These are phyloP conservation scores for Kodamaea jinghongensis DNA, from an alignment of 805 yeast species.

Conservation along the genomic window DNA sequence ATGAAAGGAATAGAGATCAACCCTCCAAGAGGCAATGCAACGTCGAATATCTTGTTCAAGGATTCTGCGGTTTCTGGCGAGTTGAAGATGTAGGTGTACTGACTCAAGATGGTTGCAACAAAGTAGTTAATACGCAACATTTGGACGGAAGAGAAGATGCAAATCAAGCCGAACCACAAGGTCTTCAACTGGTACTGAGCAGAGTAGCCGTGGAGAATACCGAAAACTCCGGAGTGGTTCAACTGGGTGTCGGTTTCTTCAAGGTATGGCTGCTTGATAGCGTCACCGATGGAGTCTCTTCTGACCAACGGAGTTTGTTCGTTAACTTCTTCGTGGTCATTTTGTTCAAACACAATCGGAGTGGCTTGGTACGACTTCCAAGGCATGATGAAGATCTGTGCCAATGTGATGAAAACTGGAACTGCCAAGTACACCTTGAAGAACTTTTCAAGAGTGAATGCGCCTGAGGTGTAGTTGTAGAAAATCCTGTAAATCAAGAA, in stretches of 20 bases:
- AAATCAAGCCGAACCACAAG: slow-evolving; percentile 51
- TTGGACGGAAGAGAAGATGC: slow-evolving; percentile 51
- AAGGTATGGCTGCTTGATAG: slow-evolving; percentile 51
- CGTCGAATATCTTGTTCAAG: slow-evolving; percentile 48
- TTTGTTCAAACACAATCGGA: background rate
- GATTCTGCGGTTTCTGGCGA: slow-evolving; percentile 36
- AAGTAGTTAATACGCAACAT: slow-evolving; percentile 58
- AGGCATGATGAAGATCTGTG: slow-evolving; percentile 49
- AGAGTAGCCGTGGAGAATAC: slow-evolving; percentile 52
- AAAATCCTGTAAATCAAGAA: slow-evolving; percentile 46
- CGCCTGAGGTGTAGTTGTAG: slow-evolving; percentile 29
- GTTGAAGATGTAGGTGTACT: slow-evolving; percentile 45
- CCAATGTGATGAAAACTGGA: slow-evolving; percentile 47
- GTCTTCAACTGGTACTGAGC: slow-evolving; percentile 48
- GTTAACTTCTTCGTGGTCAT: background rate
- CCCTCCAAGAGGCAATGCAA: slow-evolving; percentile 58
- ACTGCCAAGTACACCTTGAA: slow-evolving; percentile 48
- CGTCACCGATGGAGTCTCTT: slow-evolving; percentile 56
- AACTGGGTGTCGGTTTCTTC: slow-evolving; percentile 46
- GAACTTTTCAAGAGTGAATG: slow-evolving; percentile 42
- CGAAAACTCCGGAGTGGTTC: slow-evolving; percentile 47
- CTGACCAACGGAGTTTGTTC: slow-evolving; percentile 21
- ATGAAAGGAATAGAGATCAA: slow-evolving; percentile 53
- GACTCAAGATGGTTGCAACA: slow-evolving; percentile 58
- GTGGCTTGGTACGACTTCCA: slow-evolving; percentile 46